Percentiles rank a stretch among this genome's conserved stretches.
Evolutionary conservation across 1,284 basidiomycete genomes (phyloP).

Genomic region (Melampsora larici-populina): DNA sequence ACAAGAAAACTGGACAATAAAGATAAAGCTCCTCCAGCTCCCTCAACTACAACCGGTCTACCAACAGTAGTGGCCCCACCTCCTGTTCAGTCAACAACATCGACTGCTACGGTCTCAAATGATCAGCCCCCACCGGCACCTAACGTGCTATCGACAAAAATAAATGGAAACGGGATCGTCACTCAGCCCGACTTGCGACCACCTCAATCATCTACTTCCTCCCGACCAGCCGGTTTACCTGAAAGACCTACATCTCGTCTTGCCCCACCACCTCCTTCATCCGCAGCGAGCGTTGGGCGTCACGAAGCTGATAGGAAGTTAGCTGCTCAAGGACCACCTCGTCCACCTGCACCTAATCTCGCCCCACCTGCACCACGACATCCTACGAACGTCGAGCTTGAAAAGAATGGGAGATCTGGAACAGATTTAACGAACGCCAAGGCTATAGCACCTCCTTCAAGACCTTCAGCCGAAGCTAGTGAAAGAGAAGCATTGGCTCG

Average conservation of each 20-base stretch:
- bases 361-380: not conserved
- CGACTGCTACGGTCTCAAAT: conserved; percentile 44
- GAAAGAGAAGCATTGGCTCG: conserved; percentile 40
- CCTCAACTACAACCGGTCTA: conserved; percentile 43
- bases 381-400: not conserved
- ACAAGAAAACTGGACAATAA: conserved; percentile 18
- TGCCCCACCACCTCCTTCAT: not conserved
- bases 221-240: conserved; percentile 38
- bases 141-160: conserved; percentile 44
- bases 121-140: conserved; percentile 19
- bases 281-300: not conserved
- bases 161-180: conserved; percentile 18
- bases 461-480: conserved; percentile 27
- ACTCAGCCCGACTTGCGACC: conserved; percentile 47
- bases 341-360: conserved; percentile 10
- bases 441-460: not conserved
- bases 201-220: conserved; percentile 23
- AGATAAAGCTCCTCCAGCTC: conserved; percentile 42
- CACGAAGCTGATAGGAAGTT: conserved; percentile 38
- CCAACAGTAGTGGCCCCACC: conserved; percentile 43
- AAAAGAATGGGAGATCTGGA: conserved; percentile 8
- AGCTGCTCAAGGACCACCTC: not conserved
- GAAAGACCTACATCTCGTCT: conserved; percentile 20
- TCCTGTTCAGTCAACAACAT: conserved; percentile 43
- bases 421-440: conserved; percentile 7